A percentile compares a stretch with the other conserved stretches of the same genome.
Evolutionary conservation across 441 rosid genomes (phyloP).

Genomic region (Adansonia madagascariensis): DNA sequence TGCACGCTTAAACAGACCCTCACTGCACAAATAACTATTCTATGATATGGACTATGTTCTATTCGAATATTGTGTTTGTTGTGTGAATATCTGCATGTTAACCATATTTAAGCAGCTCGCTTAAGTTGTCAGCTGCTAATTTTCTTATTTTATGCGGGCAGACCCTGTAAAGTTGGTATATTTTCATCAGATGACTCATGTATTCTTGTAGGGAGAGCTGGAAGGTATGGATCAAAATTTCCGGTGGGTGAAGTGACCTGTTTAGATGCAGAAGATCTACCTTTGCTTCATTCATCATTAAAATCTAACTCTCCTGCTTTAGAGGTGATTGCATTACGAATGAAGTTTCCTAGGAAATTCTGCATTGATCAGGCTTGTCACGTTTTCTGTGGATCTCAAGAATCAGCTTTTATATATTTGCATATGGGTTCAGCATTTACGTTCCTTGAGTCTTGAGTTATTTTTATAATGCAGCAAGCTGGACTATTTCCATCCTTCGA

Average conservation of each 20-base stretch:
- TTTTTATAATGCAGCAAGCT: constrained; percentile 59
- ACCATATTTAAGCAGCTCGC: background rate
- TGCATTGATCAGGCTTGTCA: background rate
- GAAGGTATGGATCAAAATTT: constrained; percentile 85
- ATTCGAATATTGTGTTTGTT: background rate
- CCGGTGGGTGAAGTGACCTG: constrained; percentile 94
- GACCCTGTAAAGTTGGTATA: background rate
- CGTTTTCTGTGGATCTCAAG: constrained; percentile 1
- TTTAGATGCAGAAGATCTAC: constrained; percentile 62
- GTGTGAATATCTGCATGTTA: background rate
- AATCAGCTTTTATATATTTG: constrained; percentile 14
- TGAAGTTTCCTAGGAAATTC: background rate
- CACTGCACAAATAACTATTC: background rate
- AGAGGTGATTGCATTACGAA: constrained; percentile 49
- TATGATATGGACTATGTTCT: background rate
- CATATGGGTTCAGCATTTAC: constrained; percentile 14
- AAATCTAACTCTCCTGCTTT: constrained; percentile 68
- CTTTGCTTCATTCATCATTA: constrained; percentile 76
- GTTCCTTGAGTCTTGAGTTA: constrained; percentile 31
- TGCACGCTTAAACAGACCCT: background rate
- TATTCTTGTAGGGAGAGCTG: constrained; percentile 73
- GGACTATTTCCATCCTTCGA: constrained; percentile 88
- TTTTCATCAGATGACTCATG: background rate
- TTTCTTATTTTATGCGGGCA: background rate
- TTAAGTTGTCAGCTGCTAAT: background rate